Evolutionary conservation across 2,329 filamentous ascomycete genomes (phyloP).

Genomic region (Curvularia sp.): DNA sequence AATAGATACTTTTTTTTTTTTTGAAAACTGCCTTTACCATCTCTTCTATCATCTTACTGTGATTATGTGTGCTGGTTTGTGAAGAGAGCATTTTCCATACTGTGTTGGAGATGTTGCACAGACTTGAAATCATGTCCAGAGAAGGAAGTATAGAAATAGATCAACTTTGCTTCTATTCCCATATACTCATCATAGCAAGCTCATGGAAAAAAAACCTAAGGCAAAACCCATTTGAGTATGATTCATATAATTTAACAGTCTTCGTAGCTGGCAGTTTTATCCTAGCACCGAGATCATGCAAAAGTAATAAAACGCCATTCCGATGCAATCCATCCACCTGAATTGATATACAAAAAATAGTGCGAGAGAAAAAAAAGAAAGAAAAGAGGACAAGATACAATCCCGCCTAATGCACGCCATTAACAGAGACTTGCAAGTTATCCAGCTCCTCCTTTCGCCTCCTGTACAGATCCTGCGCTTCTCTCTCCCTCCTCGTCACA

Average conservation of each 20-base stretch:
- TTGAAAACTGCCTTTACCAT: neutral
- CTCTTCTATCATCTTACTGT: neutral
- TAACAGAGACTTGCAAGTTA: constrained; percentile 56
- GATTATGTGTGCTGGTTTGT: neutral
- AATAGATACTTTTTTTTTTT: too few relatives aligned
- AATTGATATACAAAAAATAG: neutral
- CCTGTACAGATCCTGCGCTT: constrained; percentile 88
- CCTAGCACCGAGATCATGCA: neutral
- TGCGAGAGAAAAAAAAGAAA: neutral
- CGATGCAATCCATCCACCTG: constrained; percentile 10
- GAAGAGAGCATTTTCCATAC: neutral
- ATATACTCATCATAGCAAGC: neutral
- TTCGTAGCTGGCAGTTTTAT: neutral
- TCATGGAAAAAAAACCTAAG: neutral
- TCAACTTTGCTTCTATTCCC: neutral
- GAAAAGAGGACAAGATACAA: neutral
- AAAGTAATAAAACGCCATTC: constrained; percentile 10
- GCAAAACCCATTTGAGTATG: neutral
- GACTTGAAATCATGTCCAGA: neutral
- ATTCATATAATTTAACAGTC: neutral
- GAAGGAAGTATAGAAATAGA: neutral
- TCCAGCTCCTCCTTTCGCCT: constrained; percentile 79
- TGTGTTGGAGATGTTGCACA: neutral
- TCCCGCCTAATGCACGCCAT: constrained; percentile 46
- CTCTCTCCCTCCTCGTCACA: constrained; percentile 80